These are phyloP conservation scores for Dactylellina sp. DNA, from an alignment of 2,329 filamentous ascomycete species.

Conservation along the genomic window DNA sequence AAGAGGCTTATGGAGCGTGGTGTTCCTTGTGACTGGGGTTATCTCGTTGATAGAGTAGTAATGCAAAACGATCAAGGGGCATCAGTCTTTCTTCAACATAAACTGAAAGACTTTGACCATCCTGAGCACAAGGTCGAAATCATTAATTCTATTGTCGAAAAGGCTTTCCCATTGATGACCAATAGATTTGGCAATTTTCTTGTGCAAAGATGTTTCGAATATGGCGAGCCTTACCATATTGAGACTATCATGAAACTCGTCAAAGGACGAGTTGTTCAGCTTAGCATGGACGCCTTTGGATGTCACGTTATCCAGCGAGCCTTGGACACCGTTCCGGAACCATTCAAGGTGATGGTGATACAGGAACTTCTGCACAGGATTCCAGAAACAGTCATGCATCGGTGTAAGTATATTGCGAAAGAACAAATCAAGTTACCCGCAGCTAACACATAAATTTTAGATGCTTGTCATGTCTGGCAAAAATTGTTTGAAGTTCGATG, in stretches of 20 bases:
- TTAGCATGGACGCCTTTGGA: conserved; percentile 98
- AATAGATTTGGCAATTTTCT: conserved; percentile 99
- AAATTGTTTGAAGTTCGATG: conserved; percentile 98
- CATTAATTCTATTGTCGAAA: conserved; percentile 80
- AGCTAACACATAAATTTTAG: conserved; percentile 39
- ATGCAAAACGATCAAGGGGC: conserved; percentile 99
- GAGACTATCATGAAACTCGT: conserved; percentile 94
- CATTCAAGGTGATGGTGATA: conserved; percentile 99
- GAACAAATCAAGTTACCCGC: not conserved
- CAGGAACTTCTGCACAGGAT: conserved; percentile 94
- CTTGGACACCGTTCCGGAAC: conserved; percentile 95
- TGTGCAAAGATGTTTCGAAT: conserved; percentile 98
- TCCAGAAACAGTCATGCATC: conserved; percentile 96
- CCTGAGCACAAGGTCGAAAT: conserved; percentile 97
- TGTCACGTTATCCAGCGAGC: conserved; percentile 99
- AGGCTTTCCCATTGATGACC: conserved; percentile 86
- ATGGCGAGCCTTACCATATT: conserved; percentile 93
- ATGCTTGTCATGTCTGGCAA: conserved; percentile 99
- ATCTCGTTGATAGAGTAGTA: conserved; percentile 99
- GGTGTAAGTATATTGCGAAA: conserved; percentile 67
- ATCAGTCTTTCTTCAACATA: conserved; percentile 98
- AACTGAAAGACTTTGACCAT: conserved; percentile 90
- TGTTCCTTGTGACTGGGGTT: conserved; percentile 88
- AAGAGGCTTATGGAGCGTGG: conserved; percentile 55
- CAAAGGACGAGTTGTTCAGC: conserved; percentile 88